Evolutionary conservation across 2,329 filamentous ascomycete genomes (phyloP), one percentile per base, ranked within the genome.

Genomic region (Metarhizium robertsii): DNA sequence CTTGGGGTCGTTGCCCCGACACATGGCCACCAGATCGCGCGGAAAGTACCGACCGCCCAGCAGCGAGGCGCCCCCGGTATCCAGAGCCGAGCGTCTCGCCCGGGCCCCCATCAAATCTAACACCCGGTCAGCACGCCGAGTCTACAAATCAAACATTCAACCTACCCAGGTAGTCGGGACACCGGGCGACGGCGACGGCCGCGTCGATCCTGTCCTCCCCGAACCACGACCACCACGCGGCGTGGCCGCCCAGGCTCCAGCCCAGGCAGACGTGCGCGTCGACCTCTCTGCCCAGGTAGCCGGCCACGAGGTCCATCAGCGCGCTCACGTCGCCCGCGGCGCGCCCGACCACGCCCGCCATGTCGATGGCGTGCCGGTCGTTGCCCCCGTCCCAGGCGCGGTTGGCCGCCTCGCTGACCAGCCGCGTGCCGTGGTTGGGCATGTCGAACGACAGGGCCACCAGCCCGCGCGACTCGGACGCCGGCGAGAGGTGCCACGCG

Each of bases 401-500:
- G 68, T 96, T 97, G 30, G 87, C 84, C 18, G 78, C 62, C 7
- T 80, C 73, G 62, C 86, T 79, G 2, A 92, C 81, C 57, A 84
- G 71, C 54, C 94, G 77, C 2, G 81, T 79, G 30, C 94, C 94
- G 71, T 97, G 94, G 69, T 97, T 97, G 49, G 92, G 82, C 75
- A 96, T 91, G 72, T 97, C 94, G 69, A 96, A 95, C 2, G 87
- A 82, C 13, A 92, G 81, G 2, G 89, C 91, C 52, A 97, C 85
- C 45, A 97, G 71, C 0, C 87, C 88, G 73, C 70, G 65, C 13
- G 45, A 10, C n/a, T 34, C 25, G 4, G 48, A 34, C 18, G 45
- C 29, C 29, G 36, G 13, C 66, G 68, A 60, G 66, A 70, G 65
- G 64, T 88, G 85, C 83, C 86, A 95, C 8, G 83, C 79, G n/a